A percentile compares a stretch with the other conserved stretches of the same genome.
phyloP scores from a whole-genome alignment of 83 land plant species.

The Thuja plicata region DNA sequence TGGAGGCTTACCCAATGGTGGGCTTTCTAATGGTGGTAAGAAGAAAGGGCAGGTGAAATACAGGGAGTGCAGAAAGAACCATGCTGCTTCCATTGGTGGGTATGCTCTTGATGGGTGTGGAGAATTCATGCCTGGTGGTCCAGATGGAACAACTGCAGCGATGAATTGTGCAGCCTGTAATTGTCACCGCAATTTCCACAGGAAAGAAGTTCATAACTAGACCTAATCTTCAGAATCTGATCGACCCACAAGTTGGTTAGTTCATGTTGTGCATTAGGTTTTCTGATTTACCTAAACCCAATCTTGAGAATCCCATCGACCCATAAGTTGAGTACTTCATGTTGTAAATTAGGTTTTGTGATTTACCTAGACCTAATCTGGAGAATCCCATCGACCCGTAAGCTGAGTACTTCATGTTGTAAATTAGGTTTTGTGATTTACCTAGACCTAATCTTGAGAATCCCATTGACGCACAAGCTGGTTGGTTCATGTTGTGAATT shows the following conservation, averaged over 20 bases:
- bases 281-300: not conserved
- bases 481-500: too few species aligned
- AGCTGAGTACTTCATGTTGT: too few species aligned
- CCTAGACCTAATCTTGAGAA: not conserved
- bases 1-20: too few species aligned
- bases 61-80: slow-evolving; percentile 21
- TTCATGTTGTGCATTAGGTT: too few species aligned
- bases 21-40: not conserved
- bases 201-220: not conserved
- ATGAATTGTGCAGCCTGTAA: not conserved
- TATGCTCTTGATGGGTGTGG: slow-evolving; percentile 21
- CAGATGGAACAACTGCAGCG: slow-evolving; percentile 10
- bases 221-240: not conserved
- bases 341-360: too few species aligned
- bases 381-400: too few species aligned
- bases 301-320: too few species aligned
- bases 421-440: too few species aligned
- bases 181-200: not conserved
- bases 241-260: too few species aligned
- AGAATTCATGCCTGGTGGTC: slow-evolving; percentile 26
- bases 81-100: slow-evolving; percentile 22
- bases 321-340: too few species aligned
- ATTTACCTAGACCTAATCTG: not conserved
- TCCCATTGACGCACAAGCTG: too few species aligned
- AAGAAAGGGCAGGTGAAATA: slow-evolving; percentile 16